These are phyloP conservation scores for Coleophoma cylindrospora DNA, from an alignment of 2,329 filamentous ascomycete genomes.

Conservation along the genomic window DNA sequence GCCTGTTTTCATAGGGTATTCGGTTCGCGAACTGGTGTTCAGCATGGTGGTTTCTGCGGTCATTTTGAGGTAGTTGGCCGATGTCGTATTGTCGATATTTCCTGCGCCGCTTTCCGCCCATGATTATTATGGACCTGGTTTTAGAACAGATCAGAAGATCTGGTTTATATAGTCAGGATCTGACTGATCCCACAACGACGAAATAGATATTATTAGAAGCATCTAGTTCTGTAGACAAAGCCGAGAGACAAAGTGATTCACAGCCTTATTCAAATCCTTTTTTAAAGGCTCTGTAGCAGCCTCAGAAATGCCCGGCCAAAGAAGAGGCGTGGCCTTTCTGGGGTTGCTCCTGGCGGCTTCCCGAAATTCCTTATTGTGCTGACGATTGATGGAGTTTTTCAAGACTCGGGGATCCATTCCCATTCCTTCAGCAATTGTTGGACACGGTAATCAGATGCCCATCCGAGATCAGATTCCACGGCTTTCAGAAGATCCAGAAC, in stretches of 20 bases:
- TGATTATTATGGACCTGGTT: background rate
- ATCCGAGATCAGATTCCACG: conserved; percentile 59
- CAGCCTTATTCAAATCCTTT: background rate
- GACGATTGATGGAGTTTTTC: background rate
- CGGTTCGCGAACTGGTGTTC: background rate
- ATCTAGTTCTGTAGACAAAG: conserved; percentile 6
- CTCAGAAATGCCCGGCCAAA: background rate
- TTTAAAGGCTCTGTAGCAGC: background rate
- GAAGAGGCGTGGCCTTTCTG: background rate
- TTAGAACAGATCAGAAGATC: background rate
- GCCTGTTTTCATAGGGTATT: background rate
- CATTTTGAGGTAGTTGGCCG: background rate
- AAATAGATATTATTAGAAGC: conserved; percentile 6
- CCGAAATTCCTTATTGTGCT: background rate
- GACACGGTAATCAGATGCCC: conserved; percentile 57
- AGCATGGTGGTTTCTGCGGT: background rate
- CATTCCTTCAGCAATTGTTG: conserved; percentile 44
- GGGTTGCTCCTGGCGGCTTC: background rate
- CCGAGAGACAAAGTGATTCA: conserved; percentile 2
- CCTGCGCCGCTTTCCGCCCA: background rate
- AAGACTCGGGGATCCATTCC: conserved; percentile 17
- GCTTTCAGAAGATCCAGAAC: conserved; percentile 50
- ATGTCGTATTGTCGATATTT: background rate
- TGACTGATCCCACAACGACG: background rate
- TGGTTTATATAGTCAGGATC: background rate